A percentile compares a stretch with the other conserved stretches of the same genome.
Conservation (phyloP, 176 grass and related monocot species). For the Dendrocalamus sinicus region DNA sequence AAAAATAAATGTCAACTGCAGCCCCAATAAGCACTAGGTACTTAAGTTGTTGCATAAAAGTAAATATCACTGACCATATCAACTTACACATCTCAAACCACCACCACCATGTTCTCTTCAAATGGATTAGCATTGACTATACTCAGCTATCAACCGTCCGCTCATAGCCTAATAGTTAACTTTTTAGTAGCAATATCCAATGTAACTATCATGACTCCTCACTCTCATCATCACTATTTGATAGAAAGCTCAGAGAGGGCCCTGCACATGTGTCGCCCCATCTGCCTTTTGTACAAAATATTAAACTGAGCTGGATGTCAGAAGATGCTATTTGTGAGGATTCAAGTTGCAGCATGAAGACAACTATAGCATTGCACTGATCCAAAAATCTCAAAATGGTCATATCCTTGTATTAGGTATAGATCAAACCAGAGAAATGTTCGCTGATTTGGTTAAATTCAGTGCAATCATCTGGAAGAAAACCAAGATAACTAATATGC, state of each 20-base stretch:
- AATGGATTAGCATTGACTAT: constrained; percentile 21
- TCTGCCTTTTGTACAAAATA: neutral
- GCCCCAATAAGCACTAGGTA: constrained; percentile 6
- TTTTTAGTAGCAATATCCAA: constrained; percentile 10
- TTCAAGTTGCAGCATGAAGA: constrained; percentile 23
- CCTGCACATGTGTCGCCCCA: neutral
- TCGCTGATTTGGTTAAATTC: constrained; percentile 11
- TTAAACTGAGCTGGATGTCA: neutral
- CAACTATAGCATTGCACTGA: neutral
- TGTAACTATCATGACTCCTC: neutral
- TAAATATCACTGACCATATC: neutral
- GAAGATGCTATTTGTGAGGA: neutral
- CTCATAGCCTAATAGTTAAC: neutral
- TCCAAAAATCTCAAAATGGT: constrained; percentile 29
- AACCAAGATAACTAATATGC: constrained; percentile 7
- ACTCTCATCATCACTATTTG: constrained; percentile 12
- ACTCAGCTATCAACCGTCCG: constrained; percentile 10
- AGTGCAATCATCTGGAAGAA: neutral
- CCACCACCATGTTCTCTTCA: neutral
- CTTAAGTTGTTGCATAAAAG: constrained; percentile 8
- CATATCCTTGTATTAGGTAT: neutral
- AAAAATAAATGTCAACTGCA: neutral
- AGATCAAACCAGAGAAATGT: neutral
- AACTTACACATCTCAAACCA: constrained; percentile 19
- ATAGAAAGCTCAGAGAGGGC: neutral